These are phyloP conservation scores for Laburnicola sp. DNA, from an alignment of 2,329 filamentous ascomycete species.

Conservation along the genomic window DNA sequence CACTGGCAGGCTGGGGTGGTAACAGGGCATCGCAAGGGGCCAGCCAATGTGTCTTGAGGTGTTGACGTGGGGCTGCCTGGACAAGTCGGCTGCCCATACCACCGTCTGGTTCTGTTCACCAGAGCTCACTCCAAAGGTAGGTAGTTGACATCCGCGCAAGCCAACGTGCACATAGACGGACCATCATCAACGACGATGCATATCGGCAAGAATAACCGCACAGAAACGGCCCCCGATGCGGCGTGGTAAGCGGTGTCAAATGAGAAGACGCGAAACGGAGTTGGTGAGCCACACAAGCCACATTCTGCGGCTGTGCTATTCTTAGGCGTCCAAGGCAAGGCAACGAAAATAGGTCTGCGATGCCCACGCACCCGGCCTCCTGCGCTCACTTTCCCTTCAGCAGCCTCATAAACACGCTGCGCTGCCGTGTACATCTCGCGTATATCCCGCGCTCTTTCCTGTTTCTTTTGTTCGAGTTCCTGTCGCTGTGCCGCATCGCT, in stretches of 20 bases:
- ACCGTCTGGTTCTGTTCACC: too few relatives aligned
- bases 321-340: neutral
- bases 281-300: neutral
- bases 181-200: too few relatives aligned
- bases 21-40: too few relatives aligned
- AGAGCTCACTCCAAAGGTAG: too few relatives aligned
- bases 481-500: conserved; percentile 22
- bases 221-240: neutral
- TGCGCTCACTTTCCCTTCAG: neutral
- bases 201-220: neutral
- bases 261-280: neutral
- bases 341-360: neutral
- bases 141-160: too few relatives aligned
- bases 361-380: neutral
- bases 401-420: neutral
- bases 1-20: too few relatives aligned
- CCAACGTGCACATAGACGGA: too few relatives aligned
- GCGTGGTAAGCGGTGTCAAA: neutral
- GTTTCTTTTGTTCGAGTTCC: neutral
- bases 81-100: too few relatives aligned
- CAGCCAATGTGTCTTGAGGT: too few relatives aligned
- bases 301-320: neutral
- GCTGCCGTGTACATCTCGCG: neutral
- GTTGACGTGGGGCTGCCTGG: too few relatives aligned
- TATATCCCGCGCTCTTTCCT: neutral